Conservation (phyloP, 2,329 filamentous ascomycete species). For the Pseudogymnoascus sp. region DNA sequence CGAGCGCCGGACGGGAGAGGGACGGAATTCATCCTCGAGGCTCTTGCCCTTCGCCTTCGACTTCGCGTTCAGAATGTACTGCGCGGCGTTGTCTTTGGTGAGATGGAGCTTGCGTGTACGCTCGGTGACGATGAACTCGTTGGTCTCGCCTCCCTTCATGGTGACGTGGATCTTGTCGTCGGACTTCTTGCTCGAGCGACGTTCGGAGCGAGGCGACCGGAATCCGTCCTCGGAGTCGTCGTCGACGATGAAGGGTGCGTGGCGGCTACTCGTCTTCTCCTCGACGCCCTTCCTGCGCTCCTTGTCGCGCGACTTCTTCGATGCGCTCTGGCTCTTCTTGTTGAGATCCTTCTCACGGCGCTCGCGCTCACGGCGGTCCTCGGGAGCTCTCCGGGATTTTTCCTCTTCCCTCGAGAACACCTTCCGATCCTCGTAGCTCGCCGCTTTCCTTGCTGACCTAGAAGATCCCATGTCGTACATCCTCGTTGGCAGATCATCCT, state of each 20-base stretch:
- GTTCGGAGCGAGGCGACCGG: conserved; percentile 5
- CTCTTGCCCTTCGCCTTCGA: conserved; percentile 11
- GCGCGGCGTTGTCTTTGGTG: conserved; percentile 20
- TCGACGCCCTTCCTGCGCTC: conserved; percentile 30
- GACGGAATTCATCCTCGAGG: conserved; percentile 10
- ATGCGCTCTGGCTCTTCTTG: conserved; percentile 21
- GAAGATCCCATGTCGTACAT: conserved; percentile 35
- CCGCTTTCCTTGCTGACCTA: conserved; percentile 34
- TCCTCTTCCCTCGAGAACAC: conserved; percentile 26
- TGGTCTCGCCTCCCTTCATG: not conserved
- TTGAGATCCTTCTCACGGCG: conserved; percentile 25
- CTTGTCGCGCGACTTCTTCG: conserved; percentile 31
- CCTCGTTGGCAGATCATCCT: conserved; percentile 36
- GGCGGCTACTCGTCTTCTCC: conserved; percentile 21
- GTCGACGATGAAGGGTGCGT: conserved; percentile 18
- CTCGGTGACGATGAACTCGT: not conserved
- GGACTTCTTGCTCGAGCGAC: conserved; percentile 14
- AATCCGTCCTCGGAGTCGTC: conserved; percentile 20
- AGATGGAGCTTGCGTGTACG: conserved; percentile 14
- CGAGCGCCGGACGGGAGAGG: conserved; percentile 19
- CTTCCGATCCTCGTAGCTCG: conserved; percentile 36
- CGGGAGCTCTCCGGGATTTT: conserved; percentile 27
- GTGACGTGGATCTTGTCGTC: conserved; percentile 8
- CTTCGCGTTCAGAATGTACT: conserved; percentile 24
- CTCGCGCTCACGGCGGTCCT: conserved; percentile 23